These are phyloP conservation scores for Pythium folliculosum DNA, from an alignment of 352 stramenopile genomes.

Conservation along the genomic window DNA sequence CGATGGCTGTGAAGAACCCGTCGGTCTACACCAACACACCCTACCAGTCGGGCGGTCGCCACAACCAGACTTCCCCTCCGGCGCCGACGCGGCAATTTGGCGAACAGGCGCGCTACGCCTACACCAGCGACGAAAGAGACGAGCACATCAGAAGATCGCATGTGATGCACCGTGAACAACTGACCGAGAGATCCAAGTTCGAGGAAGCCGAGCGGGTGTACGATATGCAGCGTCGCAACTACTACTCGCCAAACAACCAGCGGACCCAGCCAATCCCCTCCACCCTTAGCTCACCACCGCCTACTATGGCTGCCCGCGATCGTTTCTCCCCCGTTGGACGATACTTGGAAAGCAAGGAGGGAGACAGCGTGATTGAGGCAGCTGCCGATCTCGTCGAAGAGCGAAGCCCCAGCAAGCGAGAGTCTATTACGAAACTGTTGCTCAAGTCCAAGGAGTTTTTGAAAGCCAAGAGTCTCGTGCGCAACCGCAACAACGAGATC, in stretches of 20 bases:
- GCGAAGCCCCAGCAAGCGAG: constrained; percentile 34
- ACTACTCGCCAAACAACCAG: constrained; percentile 9
- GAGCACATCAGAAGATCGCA: constrained; percentile 3
- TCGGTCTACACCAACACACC: neutral
- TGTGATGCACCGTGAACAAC: neutral
- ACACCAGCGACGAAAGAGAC: neutral
- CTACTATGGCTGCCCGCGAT: constrained; percentile 1
- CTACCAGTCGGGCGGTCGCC: neutral
- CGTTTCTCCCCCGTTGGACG: constrained; percentile 7
- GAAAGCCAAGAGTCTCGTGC: constrained; percentile 57
- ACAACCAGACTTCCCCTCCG: neutral
- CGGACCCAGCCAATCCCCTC: neutral
- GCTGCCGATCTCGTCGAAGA: constrained; percentile 32
- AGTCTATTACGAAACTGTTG: constrained; percentile 54
- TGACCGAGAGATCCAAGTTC: neutral
- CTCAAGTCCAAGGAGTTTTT: constrained; percentile 73
- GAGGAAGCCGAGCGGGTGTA: constrained; percentile 7
- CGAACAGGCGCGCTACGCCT: neutral
- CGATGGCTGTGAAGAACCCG: constrained; percentile 5
- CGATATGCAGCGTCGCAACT: neutral
- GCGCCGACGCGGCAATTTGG: neutral
- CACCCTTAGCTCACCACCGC: constrained; percentile 16
- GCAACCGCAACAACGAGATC: constrained; percentile 75
- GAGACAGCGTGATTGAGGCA: constrained; percentile 30
- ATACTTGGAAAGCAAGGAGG: constrained; percentile 22